Conservation (phyloP, 805 yeast species). For the Zygosaccharomyces rouxii region DNA sequence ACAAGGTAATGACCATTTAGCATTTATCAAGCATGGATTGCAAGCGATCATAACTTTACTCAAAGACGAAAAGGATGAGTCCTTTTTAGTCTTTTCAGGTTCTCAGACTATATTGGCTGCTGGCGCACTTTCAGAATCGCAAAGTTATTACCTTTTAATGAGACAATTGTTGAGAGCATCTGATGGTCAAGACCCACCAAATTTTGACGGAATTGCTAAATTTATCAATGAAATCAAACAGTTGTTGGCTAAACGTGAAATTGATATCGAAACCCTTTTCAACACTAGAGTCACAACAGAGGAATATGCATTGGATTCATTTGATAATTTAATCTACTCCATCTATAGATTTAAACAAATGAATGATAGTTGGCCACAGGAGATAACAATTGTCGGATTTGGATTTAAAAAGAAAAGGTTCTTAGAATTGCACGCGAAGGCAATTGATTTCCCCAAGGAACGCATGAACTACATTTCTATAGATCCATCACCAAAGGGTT, state of each 20-base stretch:
- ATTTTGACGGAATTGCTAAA: constrained; percentile 12
- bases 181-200: constrained; percentile 10
- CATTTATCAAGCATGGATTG: constrained; percentile 59
- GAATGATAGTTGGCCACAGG: constrained; percentile 44
- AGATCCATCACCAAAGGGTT: constrained; percentile 47
- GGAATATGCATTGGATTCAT: constrained; percentile 74
- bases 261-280: constrained; percentile 18
- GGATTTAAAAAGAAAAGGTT: constrained; percentile 68
- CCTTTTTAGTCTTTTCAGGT: constrained; percentile 51
- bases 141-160: constrained; percentile 50
- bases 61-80: constrained; percentile 26
- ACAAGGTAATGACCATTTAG: constrained; percentile 63
- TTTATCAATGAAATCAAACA: constrained; percentile 7
- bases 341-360: constrained; percentile 49
- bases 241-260: constrained; percentile 5
- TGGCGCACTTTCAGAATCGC: constrained; percentile 57
- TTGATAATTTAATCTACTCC: constrained; percentile 68
- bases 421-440: constrained; percentile 48
- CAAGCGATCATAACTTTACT: constrained; percentile 39
- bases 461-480: constrained; percentile 50
- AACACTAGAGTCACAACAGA: constrained; percentile 44
- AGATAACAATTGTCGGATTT: constrained; percentile 62
- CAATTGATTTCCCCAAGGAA: constrained; percentile 41
- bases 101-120: constrained; percentile 63
- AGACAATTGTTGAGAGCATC: constrained; percentile 26